Evolutionary conservation across 768 basidiomycete species (phyloP).

Genomic region (Lactarius indigo): DNA sequence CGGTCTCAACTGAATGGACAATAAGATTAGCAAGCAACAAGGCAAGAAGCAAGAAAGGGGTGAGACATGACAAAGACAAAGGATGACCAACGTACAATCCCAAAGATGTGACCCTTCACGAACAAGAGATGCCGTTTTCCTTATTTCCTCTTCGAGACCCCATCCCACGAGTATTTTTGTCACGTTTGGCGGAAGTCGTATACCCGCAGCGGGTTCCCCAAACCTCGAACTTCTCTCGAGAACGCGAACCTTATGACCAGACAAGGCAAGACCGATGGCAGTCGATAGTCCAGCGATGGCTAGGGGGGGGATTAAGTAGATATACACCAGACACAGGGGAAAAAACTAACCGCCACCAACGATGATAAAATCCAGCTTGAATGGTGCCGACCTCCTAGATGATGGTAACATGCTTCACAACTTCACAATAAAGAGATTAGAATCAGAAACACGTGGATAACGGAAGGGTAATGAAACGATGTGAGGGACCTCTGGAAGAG

Average conservation of each 20-base stretch:
- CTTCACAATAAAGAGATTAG: neutral
- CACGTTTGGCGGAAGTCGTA: slow-evolving; percentile 22
- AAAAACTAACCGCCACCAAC: slow-evolving; percentile 23
- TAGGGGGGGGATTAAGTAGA: neutral
- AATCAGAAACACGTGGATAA: neutral
- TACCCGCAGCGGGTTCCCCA: neutral
- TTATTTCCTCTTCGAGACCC: slow-evolving; percentile 24
- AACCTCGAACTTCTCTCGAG: slow-evolving; percentile 11
- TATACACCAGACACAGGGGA: neutral
- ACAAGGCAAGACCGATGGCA: slow-evolving; percentile 22
- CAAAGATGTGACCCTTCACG: slow-evolving; percentile 15
- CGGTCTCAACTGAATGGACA: slow-evolving; percentile 9
- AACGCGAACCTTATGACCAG: slow-evolving; percentile 24
- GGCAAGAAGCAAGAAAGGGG: neutral
- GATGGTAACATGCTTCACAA: slow-evolving; percentile 8
- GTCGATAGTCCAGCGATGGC: slow-evolving; percentile 23
- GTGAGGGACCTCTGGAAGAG: neutral
- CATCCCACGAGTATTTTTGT: slow-evolving; percentile 24
- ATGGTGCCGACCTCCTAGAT: neutral
- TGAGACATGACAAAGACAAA: neutral
- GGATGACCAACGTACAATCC: slow-evolving; percentile 15
- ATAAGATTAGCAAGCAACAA: neutral
- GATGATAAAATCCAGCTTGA: slow-evolving; percentile 21
- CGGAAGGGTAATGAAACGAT: neutral
- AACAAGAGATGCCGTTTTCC: neutral